phyloP scores from a whole-genome alignment of 352 stramenopile species.

The Pilasporangium apinafurcum region DNA sequence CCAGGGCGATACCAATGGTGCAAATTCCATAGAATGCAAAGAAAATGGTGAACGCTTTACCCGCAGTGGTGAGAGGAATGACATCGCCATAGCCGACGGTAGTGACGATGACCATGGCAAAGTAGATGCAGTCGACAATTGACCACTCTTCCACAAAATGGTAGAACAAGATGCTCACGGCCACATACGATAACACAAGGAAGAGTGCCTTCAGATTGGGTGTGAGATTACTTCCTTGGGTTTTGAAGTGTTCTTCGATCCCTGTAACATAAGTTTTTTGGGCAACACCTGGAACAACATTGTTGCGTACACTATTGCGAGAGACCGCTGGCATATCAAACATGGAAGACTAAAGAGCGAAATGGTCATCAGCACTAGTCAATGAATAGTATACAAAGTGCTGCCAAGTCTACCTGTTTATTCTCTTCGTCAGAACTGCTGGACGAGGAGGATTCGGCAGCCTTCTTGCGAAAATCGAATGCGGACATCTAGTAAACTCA shows the following conservation, averaged over 20 bases:
- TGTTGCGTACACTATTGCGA: constrained; percentile 3
- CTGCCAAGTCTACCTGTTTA: no score
- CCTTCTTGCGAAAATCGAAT: no score
- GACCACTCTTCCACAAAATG: constrained; percentile 51
- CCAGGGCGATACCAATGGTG: constrained; percentile 63
- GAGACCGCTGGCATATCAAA: constrained; percentile 20
- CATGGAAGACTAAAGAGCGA: constrained; percentile 4
- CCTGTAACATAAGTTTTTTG: constrained; percentile 23
- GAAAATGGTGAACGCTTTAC: constrained; percentile 84
- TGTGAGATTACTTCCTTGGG: no score
- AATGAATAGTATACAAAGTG: no score
- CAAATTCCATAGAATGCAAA: constrained; percentile 74
- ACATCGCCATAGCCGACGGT: constrained; percentile 88
- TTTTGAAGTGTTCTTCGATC: no score
- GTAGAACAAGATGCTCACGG: constrained; percentile 45
- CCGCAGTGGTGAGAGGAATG: constrained; percentile 31
- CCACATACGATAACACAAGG: constrained; percentile 55
- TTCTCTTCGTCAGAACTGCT: background rate
- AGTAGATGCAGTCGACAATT: constrained; percentile 87
- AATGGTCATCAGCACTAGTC: no score
- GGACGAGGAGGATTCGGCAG: no score
- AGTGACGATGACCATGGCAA: constrained; percentile 90
- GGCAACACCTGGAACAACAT: constrained; percentile 12
- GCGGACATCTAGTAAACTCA: no score
- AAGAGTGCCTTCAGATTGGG: constrained; percentile 31